phyloP scores from a whole-genome alignment of 2,329 filamentous ascomycete species.

The Paraphaeosphaeria minitans region DNA sequence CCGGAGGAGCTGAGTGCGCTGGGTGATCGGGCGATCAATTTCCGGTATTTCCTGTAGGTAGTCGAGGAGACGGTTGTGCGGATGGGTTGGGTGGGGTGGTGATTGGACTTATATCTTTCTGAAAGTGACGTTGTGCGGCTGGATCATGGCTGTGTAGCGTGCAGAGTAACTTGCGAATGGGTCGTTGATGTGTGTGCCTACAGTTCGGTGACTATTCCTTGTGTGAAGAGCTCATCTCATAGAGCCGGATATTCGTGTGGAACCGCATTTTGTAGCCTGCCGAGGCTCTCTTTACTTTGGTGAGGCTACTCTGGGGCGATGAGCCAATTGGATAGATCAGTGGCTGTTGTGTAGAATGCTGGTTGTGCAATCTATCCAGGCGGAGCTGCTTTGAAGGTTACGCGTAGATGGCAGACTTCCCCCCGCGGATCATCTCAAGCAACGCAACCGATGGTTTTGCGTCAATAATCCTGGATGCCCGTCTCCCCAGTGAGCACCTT shows the following conservation, averaged over 20 bases:
- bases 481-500: constrained; percentile 52
- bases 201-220: neutral
- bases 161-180: neutral
- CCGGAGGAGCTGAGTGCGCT: constrained; percentile 61
- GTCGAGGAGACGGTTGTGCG: neutral
- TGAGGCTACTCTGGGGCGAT: too few species aligned
- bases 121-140: too few species aligned
- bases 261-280: too few species aligned
- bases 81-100: neutral
- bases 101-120: neutral
- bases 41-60: constrained; percentile 64
- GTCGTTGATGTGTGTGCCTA: neutral
- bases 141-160: neutral
- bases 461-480: constrained; percentile 55
- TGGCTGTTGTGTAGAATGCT: neutral
- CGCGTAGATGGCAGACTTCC: neutral
- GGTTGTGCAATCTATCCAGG: neutral
- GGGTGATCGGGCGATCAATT: constrained; percentile 67
- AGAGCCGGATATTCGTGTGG: neutral
- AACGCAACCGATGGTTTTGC: neutral
- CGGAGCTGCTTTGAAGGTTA: neutral
- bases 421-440: neutral
- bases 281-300: too few species aligned
- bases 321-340: neutral
- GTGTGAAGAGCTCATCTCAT: neutral